A percentile compares a stretch with the other conserved stretches of the same genome.
Evolutionary conservation across 225 moss, liverwort and hornwort species (phyloP).

Genomic region (Physcomitrellopsis africana): DNA sequence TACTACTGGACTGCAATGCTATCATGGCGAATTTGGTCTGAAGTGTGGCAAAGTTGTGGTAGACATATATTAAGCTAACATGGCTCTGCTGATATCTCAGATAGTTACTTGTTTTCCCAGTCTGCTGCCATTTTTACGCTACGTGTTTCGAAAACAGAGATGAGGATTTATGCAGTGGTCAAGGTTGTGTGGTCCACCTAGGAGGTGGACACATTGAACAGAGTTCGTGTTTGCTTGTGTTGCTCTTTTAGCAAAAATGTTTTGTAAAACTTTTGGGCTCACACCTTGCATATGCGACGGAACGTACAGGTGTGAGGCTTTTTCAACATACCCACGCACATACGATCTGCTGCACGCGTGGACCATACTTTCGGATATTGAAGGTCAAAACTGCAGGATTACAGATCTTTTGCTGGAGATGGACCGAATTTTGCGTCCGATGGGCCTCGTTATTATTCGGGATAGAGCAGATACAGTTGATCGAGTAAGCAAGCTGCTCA

Average conservation of each 20-base stretch:
- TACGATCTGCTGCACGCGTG: constrained; percentile 94
- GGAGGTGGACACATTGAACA: background rate
- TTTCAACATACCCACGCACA: constrained; percentile 96
- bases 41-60: background rate
- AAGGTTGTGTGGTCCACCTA: background rate
- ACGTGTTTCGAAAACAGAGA: background rate
- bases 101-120: background rate
- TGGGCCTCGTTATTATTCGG: constrained; percentile 82
- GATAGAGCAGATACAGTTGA: constrained; percentile 76
- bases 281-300: background rate
- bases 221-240: background rate
- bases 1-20: background rate
- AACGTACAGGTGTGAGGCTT: constrained; percentile 89
- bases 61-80: background rate
- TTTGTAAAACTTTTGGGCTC: constrained; percentile 5
- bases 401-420: constrained; percentile 91
- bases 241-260: background rate
- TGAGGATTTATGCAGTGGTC: constrained; percentile 15
- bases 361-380: constrained; percentile 84
- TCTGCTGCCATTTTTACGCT: background rate
- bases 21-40: background rate
- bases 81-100: background rate
- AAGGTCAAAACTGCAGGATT: constrained; percentile 75
- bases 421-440: constrained; percentile 88
- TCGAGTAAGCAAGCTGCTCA: constrained; percentile 70